Percentiles rank a stretch among this genome's conserved stretches.
Evolutionary conservation across 2,329 filamentous ascomycete species (phyloP).

Genomic region (Xylogone sp.): DNA sequence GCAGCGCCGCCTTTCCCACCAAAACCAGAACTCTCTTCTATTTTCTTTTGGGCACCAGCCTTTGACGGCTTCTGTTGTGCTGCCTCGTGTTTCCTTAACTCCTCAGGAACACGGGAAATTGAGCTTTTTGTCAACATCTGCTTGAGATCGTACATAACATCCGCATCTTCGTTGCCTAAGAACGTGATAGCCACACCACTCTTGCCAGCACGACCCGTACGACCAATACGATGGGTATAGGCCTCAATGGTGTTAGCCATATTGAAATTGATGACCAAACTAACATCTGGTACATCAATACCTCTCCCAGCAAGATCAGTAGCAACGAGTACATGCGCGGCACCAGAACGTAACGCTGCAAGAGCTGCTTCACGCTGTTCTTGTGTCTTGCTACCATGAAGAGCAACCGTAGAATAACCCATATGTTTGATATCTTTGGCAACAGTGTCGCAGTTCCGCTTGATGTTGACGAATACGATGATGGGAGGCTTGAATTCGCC

Average conservation of each 20-base stretch:
- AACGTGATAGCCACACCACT: conserved; percentile 96
- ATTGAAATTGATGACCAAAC: conserved; percentile 96
- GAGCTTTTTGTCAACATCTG: conserved; percentile 92
- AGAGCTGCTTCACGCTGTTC: conserved; percentile 95
- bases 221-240: conserved; percentile 94
- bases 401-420: conserved; percentile 84
- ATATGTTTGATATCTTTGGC: conserved; percentile 91
- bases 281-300: conserved; percentile 96
- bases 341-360: conserved; percentile 74
- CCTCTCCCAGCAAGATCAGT: conserved; percentile 94
- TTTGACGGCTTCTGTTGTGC: conserved; percentile 75
- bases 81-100: conserved; percentile 82
- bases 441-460: conserved; percentile 94
- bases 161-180: conserved; percentile 82
- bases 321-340: conserved; percentile 85
- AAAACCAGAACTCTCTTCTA: conserved; percentile 34
- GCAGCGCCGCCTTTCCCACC: conserved; percentile 29
- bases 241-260: conserved; percentile 91
- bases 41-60: conserved; percentile 41
- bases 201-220: conserved; percentile 96
- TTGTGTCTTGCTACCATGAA: conserved; percentile 96
- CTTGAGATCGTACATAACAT: conserved; percentile 90
- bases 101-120: conserved; percentile 86
- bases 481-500: conserved; percentile 82
- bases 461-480: conserved; percentile 99